A percentile compares a stretch with the other conserved stretches of the same genome.
phyloP scores from a whole-genome alignment of 164 flowering plant genomes.

The Chimonanthus praecox region DNA sequence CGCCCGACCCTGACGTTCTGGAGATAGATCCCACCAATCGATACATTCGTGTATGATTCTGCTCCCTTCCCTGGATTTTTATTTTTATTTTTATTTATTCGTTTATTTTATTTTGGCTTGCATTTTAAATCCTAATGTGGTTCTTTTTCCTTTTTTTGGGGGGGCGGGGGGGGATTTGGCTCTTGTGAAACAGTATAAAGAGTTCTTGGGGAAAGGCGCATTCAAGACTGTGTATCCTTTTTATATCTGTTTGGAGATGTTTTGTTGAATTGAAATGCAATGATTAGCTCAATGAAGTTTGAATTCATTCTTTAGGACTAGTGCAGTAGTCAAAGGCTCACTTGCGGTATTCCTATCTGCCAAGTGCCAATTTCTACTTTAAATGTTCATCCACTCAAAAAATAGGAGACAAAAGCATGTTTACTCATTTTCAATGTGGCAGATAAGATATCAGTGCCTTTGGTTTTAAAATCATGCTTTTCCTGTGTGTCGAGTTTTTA shows the following conservation, averaged over 20 bases:
- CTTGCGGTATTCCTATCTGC: no score
- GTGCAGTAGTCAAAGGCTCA: no score
- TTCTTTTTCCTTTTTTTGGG: background rate
- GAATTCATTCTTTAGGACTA: no score
- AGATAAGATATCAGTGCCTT: no score
- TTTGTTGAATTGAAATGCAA: background rate
- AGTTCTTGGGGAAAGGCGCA: slow-evolving; percentile 62
- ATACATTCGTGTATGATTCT: slow-evolving; percentile 41
- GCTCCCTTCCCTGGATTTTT: background rate
- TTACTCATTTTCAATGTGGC: no score
- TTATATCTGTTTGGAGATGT: background rate
- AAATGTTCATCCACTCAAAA: no score
- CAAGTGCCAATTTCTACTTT: no score
- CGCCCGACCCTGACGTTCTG: slow-evolving; percentile 34
- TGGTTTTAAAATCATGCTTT: no score
- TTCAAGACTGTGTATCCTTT: slow-evolving; percentile 53
- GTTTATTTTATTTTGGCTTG: background rate
- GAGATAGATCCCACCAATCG: slow-evolving; percentile 50
- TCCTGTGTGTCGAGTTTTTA: no score
- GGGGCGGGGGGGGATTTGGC: background rate
- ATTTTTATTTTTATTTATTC: background rate
- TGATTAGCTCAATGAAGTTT: no score
- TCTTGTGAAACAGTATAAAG: slow-evolving; percentile 38
- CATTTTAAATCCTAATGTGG: background rate
- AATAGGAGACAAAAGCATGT: no score